These are phyloP conservation scores for Tetracladium setigerum DNA, from an alignment of 495 filamentous ascomycete species.

Conservation along the genomic window DNA sequence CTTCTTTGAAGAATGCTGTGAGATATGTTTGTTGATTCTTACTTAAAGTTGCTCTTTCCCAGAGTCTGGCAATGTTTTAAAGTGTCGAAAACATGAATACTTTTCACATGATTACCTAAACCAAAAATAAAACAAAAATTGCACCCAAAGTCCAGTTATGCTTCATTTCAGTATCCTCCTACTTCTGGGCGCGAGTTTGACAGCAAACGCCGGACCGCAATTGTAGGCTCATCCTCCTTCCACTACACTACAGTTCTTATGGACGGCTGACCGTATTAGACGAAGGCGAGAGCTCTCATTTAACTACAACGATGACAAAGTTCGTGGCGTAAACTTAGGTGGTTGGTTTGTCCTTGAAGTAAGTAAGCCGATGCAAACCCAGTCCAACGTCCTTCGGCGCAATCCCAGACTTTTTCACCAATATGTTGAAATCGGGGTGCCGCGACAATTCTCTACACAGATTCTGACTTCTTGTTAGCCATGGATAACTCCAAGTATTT, in stretches of 20 bases:
- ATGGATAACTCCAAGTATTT: conserved; percentile 63
- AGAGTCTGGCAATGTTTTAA: too few relatives aligned
- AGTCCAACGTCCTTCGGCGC: too few relatives aligned
- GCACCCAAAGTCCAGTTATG: neutral
- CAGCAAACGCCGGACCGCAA: conserved; percentile 4
- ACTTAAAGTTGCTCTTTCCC: too few relatives aligned
- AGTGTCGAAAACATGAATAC: too few relatives aligned
- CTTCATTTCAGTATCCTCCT: conserved; percentile 9
- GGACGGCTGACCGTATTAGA: conserved; percentile 5
- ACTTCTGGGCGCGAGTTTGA: conserved; percentile 5
- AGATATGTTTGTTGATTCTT: too few relatives aligned
- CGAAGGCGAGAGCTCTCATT: conserved; percentile 17
- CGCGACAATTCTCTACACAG: conserved; percentile 2
- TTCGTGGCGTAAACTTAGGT: conserved; percentile 51
- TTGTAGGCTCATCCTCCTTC: conserved; percentile 10
- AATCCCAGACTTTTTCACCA: too few relatives aligned
- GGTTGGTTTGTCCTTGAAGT: conserved; percentile 45
- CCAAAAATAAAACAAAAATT: neutral
- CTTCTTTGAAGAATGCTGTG: too few relatives aligned
- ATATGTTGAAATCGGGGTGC: too few relatives aligned
- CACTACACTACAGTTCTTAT: neutral
- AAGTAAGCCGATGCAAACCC: too few relatives aligned
- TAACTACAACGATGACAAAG: conserved; percentile 36
- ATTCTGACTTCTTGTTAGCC: conserved; percentile 18
- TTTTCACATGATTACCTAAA: neutral